These are phyloP conservation scores for Lophium mytilinum DNA, from an alignment of 495 filamentous ascomycete genomes.

Conservation along the genomic window DNA sequence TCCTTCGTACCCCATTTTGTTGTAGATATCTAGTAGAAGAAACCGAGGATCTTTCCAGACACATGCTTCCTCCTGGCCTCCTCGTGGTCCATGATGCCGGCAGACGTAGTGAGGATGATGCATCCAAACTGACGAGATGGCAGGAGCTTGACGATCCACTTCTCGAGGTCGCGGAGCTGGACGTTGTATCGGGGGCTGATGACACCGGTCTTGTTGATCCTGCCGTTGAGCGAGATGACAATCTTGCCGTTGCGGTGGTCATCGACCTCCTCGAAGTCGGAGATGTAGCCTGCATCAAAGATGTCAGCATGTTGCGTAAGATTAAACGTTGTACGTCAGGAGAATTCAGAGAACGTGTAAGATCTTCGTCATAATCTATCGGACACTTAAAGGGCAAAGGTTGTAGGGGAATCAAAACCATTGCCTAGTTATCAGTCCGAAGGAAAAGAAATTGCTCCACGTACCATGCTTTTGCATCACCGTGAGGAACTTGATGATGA, in stretches of 20 bases:
- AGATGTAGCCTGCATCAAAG: slow-evolving; percentile 76
- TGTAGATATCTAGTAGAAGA: slow-evolving; percentile 68
- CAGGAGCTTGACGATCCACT: slow-evolving; percentile 97
- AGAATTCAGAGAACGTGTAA: slow-evolving; percentile 84
- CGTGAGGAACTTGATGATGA: slow-evolving; percentile 96
- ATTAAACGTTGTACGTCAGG: slow-evolving; percentile 84
- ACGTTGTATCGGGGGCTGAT: slow-evolving; percentile 99
- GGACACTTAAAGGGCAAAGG: slow-evolving; percentile 98
- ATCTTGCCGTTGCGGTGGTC: slow-evolving; percentile 99
- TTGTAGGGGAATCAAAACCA: slow-evolving; percentile 71
- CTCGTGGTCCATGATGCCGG: slow-evolving; percentile 99
- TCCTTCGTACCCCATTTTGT: background rate
- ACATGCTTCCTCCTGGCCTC: slow-evolving; percentile 97
- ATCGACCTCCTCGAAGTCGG: slow-evolving; percentile 99
- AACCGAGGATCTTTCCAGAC: slow-evolving; percentile 90
- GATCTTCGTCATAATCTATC: slow-evolving; percentile 83
- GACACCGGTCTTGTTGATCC: slow-evolving; percentile 98
- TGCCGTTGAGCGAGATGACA: slow-evolving; percentile 87
- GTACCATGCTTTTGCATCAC: slow-evolving; percentile 99
- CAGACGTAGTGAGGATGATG: slow-evolving; percentile 96
- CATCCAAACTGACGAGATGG: slow-evolving; percentile 99
- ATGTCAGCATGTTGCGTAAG: slow-evolving; percentile 74
- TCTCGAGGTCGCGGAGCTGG: slow-evolving; percentile 88
- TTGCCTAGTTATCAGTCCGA: slow-evolving; percentile 99
- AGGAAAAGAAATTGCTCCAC: slow-evolving; percentile 36